A percentile compares a stretch with the other conserved stretches of the same genome.
These are phyloP conservation scores for Beta corolliflora DNA, from an alignment of 179 eudicot genomes.

Conservation along the genomic window DNA sequence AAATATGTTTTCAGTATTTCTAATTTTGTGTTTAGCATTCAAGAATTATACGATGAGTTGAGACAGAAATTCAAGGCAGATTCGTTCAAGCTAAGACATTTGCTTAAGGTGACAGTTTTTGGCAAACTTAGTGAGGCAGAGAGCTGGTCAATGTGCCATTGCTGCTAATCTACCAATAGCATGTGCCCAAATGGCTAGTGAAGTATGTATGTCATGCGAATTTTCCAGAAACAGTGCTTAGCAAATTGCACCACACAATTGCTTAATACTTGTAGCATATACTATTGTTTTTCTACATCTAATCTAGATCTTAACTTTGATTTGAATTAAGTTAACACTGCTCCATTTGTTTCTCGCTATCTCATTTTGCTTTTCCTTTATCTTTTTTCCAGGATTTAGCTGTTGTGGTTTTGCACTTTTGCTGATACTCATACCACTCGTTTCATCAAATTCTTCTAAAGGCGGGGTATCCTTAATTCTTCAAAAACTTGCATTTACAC, in stretches of 20 bases:
- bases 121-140: neutral
- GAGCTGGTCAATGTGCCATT: neutral
- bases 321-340: neutral
- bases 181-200: slow-evolving; percentile 8
- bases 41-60: no score
- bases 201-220: neutral
- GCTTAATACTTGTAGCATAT: slow-evolving; percentile 11
- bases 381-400: slow-evolving; percentile 77
- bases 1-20: no score
- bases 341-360: neutral
- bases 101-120: neutral
- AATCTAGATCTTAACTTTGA: neutral
- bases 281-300: slow-evolving; percentile 8
- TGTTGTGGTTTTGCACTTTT: slow-evolving; percentile 97
- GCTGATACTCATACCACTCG: slow-evolving; percentile 94
- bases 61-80: no score
- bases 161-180: neutral
- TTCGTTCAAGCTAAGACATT: neutral
- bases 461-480: slow-evolving; percentile 79
- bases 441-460: slow-evolving; percentile 97
- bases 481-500: slow-evolving; percentile 10
- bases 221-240: no score
- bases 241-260: neutral
- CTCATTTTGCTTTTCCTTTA: slow-evolving; percentile 5
- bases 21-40: no score